Conservation (phyloP, 495 filamentous ascomycete species). For the Filosporella fistucella region DNA sequence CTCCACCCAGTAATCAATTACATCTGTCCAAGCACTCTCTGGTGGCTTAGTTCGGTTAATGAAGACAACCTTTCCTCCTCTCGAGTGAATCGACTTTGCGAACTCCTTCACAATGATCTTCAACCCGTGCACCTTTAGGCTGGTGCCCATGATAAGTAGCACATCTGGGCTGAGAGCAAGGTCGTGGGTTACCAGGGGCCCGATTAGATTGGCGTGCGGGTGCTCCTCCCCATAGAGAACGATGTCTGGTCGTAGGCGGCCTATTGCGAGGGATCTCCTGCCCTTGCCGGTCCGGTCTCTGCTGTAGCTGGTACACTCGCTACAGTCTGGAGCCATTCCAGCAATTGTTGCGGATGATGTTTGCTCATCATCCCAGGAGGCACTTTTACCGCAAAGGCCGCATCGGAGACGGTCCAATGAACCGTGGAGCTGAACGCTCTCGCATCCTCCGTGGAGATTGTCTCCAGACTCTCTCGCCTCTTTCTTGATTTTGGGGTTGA, state of each 20-base stretch:
- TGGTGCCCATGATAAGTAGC: constrained; percentile 63
- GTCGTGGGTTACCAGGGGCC: constrained; percentile 57
- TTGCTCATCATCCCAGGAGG: constrained; percentile 53
- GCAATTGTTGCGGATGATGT: constrained; percentile 42
- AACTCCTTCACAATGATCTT: constrained; percentile 65
- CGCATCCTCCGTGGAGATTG: constrained; percentile 30
- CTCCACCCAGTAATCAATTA: constrained; percentile 64
- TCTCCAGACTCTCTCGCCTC: constrained; percentile 17
- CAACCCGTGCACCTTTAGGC: constrained; percentile 62
- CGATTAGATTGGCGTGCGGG: constrained; percentile 58
- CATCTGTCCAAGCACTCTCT: constrained; percentile 61
- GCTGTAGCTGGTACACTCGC: constrained; percentile 50
- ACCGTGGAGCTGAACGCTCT: constrained; percentile 66
- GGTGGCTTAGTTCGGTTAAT: constrained; percentile 65
- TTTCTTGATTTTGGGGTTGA: constrained; percentile 24
- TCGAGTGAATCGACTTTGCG: constrained; percentile 62
- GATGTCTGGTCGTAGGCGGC: constrained; percentile 61
- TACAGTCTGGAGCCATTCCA: constrained; percentile 59
- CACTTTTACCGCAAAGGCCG: constrained; percentile 53
- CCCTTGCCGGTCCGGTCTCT: constrained; percentile 53
- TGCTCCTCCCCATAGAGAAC: constrained; percentile 70
- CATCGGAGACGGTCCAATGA: constrained; percentile 56
- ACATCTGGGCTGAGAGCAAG: constrained; percentile 56
- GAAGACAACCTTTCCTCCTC: constrained; percentile 60
- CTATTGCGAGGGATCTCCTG: constrained; percentile 58